A percentile compares a stretch with the other conserved stretches of the same genome.
Evolutionary conservation across 2,329 filamentous ascomycete genomes (phyloP).

Genomic region (Penicillium rolfsii): DNA sequence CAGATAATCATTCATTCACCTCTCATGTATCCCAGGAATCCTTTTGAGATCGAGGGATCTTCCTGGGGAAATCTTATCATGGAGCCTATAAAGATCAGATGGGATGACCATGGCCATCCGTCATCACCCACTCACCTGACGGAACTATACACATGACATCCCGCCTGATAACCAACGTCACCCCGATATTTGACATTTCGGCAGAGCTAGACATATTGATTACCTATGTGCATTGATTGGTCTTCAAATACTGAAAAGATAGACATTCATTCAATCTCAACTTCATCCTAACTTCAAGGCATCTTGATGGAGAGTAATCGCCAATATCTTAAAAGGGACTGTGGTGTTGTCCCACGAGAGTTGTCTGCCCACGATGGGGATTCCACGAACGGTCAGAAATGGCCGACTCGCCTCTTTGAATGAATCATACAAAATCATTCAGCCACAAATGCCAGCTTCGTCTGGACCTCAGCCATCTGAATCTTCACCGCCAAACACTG

Average conservation of each 20-base stretch:
- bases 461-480: neutral
- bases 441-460: neutral
- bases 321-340: slow-evolving; percentile 11
- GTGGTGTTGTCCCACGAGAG: slow-evolving; percentile 9
- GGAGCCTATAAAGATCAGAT: neutral
- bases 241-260: neutral
- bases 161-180: slow-evolving; percentile 26
- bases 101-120: slow-evolving; percentile 18
- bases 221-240: neutral
- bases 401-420: neutral
- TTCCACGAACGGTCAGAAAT: slow-evolving; percentile 5
- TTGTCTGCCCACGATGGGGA: slow-evolving; percentile 14
- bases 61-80: neutral
- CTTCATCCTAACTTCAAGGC: neutral
- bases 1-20: neutral
- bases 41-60: neutral
- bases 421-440: neutral
- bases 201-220: neutral
- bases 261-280: slow-evolving; percentile 3
- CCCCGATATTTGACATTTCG: slow-evolving; percentile 4
- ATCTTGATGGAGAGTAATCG: slow-evolving; percentile 23
- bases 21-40: neutral
- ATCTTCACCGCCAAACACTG: slow-evolving; percentile 5
- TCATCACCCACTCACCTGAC: slow-evolving; percentile 21
- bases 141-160: slow-evolving; percentile 24